Evolutionary conservation across 1,139 yeast genomes (phyloP).

Genomic region (Magnusiomyces ingens): DNA sequence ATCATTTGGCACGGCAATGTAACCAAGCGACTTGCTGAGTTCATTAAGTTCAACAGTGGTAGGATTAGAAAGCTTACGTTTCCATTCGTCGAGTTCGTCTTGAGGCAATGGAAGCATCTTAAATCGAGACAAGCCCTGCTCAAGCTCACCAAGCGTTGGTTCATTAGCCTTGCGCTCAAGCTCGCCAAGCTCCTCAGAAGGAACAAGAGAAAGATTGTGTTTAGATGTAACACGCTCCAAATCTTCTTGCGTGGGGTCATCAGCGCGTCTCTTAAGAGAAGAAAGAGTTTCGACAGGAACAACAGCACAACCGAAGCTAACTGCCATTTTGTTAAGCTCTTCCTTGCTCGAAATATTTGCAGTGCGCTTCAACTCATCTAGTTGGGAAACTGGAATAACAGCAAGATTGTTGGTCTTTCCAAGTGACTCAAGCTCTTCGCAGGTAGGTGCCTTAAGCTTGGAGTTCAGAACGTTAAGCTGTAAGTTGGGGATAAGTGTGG

Average conservation of each 20-base stretch:
- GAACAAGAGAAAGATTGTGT: constrained; percentile 38
- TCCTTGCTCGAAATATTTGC: constrained; percentile 22
- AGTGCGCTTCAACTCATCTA: constrained; percentile 15
- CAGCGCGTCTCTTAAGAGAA: constrained; percentile 12
- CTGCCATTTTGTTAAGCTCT: constrained; percentile 44
- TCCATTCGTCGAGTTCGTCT: constrained; percentile 23
- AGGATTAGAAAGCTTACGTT: constrained; percentile 22
- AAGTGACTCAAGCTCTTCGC: constrained; percentile 26
- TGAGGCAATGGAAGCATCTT: constrained; percentile 35
- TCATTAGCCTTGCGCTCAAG: constrained; percentile 11
- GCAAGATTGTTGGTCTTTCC: constrained; percentile 26
- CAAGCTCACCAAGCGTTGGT: constrained; percentile 12
- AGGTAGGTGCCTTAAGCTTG: constrained; percentile 28
- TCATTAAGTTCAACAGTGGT: constrained; percentile 31
- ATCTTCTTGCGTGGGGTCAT: constrained; percentile 13
- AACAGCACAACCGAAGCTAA: constrained; percentile 43
- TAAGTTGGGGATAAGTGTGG: constrained; percentile 32
- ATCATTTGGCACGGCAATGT: constrained; percentile 33
- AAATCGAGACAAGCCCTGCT: constrained; percentile 9
- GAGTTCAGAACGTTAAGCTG: constrained; percentile 18
- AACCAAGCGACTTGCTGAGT: constrained; percentile 36
- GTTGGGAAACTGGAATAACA: constrained; percentile 10
- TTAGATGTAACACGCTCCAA: constrained; percentile 7
- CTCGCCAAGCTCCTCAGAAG: constrained; percentile 24
- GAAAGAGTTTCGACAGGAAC: constrained; percentile 37